Conservation (phyloP, 2,329 filamentous ascomycete species). For the Colletotrichum trifolii region DNA sequence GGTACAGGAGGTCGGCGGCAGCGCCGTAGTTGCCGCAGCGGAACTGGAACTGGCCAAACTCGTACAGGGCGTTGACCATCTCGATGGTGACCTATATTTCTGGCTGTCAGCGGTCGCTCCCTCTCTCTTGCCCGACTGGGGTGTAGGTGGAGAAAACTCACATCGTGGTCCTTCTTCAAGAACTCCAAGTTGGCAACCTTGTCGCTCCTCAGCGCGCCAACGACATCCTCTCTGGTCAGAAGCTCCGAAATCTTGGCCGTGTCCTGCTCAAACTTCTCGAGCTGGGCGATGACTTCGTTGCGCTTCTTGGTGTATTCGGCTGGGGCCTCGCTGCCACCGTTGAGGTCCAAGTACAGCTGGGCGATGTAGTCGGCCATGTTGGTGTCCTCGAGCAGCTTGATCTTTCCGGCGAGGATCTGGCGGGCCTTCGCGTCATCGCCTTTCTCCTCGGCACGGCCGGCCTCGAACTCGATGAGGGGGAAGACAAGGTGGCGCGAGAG, state of each 20-base stretch:
- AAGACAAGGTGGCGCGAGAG: slow-evolving; percentile 97
- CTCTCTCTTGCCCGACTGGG: not conserved
- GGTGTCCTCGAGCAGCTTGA: slow-evolving; percentile 92
- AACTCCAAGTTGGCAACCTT: slow-evolving; percentile 99
- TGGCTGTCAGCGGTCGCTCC: slow-evolving; percentile 32
- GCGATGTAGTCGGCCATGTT: slow-evolving; percentile 99
- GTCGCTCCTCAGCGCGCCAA: slow-evolving; percentile 91
- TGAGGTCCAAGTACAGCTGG: slow-evolving; percentile 88
- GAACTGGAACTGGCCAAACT: slow-evolving; percentile 98
- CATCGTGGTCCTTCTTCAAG: slow-evolving; percentile 94
- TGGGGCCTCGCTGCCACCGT: slow-evolving; percentile 81
- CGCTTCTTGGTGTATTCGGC: slow-evolving; percentile 90
- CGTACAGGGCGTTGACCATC: slow-evolving; percentile 95
- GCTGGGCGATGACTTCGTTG: slow-evolving; percentile 84
- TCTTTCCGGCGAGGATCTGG: slow-evolving; percentile 87
- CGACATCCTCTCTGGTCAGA: slow-evolving; percentile 87
- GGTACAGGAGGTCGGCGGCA: slow-evolving; percentile 92
- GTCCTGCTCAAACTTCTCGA: slow-evolving; percentile 87
- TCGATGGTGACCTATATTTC: slow-evolving; percentile 79
- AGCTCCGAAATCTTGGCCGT: slow-evolving; percentile 90
- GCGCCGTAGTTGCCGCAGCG: slow-evolving; percentile 93
- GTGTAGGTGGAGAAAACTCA: slow-evolving; percentile 54
- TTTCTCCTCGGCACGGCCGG: slow-evolving; percentile 82
- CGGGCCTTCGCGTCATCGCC: slow-evolving; percentile 67
- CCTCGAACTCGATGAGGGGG: slow-evolving; percentile 92